These are phyloP conservation scores for Trifolium repens DNA, from an alignment of 306 rosid species.

Conservation along the genomic window DNA sequence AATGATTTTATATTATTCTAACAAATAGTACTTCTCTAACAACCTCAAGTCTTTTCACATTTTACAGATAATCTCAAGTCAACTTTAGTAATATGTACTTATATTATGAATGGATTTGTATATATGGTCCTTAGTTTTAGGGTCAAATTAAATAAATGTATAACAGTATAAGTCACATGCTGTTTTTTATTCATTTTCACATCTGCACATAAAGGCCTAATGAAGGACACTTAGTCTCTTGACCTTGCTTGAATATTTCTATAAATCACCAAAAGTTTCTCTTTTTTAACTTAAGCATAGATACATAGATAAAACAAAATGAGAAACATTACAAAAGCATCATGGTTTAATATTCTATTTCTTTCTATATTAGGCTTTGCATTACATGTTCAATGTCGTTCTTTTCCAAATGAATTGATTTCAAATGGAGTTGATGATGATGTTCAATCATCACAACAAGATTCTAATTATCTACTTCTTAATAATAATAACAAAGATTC, in stretches of 20 bases:
- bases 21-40: too few species aligned
- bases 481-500: background rate
- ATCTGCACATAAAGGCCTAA: too few species aligned
- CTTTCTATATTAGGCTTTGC: background rate
- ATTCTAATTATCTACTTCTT: conserved; percentile 14
- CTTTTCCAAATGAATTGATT: conserved; percentile 25
- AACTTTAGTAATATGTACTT: background rate
- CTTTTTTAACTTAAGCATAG: conserved; percentile 17
- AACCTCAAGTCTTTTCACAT: too few species aligned
- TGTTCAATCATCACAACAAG: background rate
- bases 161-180: background rate
- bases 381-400: conserved; percentile 41
- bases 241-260: background rate
- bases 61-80: background rate
- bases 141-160: background rate
- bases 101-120: background rate
- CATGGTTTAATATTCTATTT: conserved; percentile 29
- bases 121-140: conserved; percentile 6
- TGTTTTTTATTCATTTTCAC: background rate
- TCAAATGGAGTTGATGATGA: conserved; percentile 50
- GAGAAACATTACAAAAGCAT: conserved; percentile 29
- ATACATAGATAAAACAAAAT: background rate
- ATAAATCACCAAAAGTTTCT: background rate
- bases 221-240: background rate
- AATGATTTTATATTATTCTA: too few species aligned